Percentiles rank a stretch among this genome's conserved stretches.
Evolutionary conservation across 495 filamentous ascomycete species (phyloP).

Genomic region (Penicillium steckii): DNA sequence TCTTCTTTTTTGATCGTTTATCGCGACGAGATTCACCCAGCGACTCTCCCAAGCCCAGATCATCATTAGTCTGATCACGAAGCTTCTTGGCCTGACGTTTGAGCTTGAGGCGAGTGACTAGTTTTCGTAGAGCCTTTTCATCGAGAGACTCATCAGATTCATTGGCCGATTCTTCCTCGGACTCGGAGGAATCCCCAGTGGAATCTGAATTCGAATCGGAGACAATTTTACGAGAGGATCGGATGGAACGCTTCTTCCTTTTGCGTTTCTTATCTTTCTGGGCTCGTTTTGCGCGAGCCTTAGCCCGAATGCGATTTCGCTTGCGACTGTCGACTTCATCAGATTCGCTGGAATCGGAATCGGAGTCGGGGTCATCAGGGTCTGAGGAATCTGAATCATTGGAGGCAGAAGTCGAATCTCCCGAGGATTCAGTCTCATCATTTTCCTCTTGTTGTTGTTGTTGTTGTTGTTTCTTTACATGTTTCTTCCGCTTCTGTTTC

Average conservation of each 20-base stretch:
- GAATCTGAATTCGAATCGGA: slow-evolving; percentile 38
- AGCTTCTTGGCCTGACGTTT: slow-evolving; percentile 38
- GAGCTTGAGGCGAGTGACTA: slow-evolving; percentile 50
- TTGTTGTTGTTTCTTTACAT: slow-evolving; percentile 30
- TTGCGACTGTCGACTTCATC: slow-evolving; percentile 27
- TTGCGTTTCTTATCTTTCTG: slow-evolving; percentile 33
- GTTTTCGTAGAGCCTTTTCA: slow-evolving; percentile 46
- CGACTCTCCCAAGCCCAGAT: slow-evolving; percentile 7
- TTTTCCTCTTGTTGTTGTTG: slow-evolving; percentile 21
- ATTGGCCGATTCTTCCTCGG: slow-evolving; percentile 32
- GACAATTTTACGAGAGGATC: slow-evolving; percentile 21
- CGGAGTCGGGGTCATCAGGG: slow-evolving; percentile 22
- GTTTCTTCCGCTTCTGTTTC: slow-evolving; percentile 5
- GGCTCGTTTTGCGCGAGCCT: slow-evolving; percentile 46
- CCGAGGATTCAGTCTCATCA: slow-evolving; percentile 16
- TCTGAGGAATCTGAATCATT: slow-evolving; percentile 3
- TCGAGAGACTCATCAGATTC: slow-evolving; percentile 27
- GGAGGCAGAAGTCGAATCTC: slow-evolving; percentile 10
- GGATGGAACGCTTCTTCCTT: slow-evolving; percentile 35
- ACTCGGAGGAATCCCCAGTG: slow-evolving; percentile 27
- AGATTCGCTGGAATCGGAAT: slow-evolving; percentile 33
- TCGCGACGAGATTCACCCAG: slow-evolving; percentile 14
- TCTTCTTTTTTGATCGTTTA: slow-evolving; percentile 37
- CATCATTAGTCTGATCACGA: slow-evolving; percentile 27
- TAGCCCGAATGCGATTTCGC: slow-evolving; percentile 35